Evolutionary conservation across 495 filamentous ascomycete species (phyloP).

Genomic region (Evernia prunastri): DNA sequence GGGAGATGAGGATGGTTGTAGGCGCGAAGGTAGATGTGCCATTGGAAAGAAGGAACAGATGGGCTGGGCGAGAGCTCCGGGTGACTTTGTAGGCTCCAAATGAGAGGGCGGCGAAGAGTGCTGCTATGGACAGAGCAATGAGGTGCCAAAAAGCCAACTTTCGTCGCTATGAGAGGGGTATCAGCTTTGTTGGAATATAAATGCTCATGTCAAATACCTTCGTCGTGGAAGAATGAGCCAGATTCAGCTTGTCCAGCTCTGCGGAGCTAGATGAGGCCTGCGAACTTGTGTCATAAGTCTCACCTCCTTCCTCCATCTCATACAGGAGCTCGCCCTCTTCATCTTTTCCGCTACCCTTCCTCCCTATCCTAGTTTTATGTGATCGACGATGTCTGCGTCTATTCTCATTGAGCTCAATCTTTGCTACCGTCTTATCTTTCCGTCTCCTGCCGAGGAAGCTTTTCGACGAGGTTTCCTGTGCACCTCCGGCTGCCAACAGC

Average conservation of each 20-base stretch:
- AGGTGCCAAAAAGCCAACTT: conserved; percentile 35
- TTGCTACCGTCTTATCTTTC: conserved; percentile 46
- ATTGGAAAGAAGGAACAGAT: conserved; percentile 52
- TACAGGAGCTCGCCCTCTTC: conserved; percentile 76
- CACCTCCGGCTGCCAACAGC: conserved; percentile 51
- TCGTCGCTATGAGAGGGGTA: conserved; percentile 25
- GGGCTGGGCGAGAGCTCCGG: conserved; percentile 29
- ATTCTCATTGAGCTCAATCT: conserved; percentile 41
- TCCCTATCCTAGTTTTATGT: conserved; percentile 47
- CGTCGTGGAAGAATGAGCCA: conserved; percentile 6
- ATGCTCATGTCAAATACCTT: conserved; percentile 18
- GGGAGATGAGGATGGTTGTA: conserved; percentile 87
- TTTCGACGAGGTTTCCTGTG: conserved; percentile 40
- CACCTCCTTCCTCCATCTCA: conserved; percentile 78
- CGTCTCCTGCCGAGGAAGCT: conserved; percentile 47
- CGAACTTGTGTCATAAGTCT: conserved; percentile 52
- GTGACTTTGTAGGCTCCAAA: conserved; percentile 47
- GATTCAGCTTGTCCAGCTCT: conserved; percentile 35
- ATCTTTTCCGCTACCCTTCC: conserved; percentile 48
- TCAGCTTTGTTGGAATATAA: conserved; percentile 21
- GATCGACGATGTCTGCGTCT: conserved; percentile 59
- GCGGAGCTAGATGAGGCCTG: conserved; percentile 37
- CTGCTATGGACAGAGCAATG: conserved; percentile 32
- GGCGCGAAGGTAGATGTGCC: conserved; percentile 81
- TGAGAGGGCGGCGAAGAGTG: conserved; percentile 48